phyloP scores from a whole-genome alignment of 139 green algal species.

The Pseudopediastrum boryanum region DNA sequence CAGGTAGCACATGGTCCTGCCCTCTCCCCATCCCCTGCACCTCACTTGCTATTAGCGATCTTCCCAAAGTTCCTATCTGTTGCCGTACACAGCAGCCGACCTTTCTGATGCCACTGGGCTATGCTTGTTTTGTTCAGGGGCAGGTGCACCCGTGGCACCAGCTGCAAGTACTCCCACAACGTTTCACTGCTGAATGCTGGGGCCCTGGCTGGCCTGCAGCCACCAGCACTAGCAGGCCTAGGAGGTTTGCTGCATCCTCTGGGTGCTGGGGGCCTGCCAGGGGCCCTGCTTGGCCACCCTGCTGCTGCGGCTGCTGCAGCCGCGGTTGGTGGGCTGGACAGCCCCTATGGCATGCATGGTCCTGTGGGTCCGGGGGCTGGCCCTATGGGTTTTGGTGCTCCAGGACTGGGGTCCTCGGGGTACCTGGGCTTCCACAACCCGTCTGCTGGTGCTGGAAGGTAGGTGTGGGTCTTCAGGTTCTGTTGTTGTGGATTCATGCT shows the following conservation, averaged over 20 bases:
- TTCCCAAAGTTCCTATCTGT: not conserved
- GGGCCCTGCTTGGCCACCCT: not conserved
- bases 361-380: no score
- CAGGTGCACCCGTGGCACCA: slow-evolving; percentile 67
- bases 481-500: no score
- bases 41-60: not conserved
- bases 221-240: not conserved
- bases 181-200: slow-evolving; percentile 48
- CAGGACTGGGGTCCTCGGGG: no score
- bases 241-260: not conserved
- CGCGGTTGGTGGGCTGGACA: not conserved
- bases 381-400: no score
- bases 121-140: slow-evolving; percentile 50
- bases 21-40: not conserved
- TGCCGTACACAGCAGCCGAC: not conserved
- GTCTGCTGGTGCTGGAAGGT: no score
- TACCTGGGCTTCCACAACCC: no score
- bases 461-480: no score
- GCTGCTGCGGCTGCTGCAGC: not conserved
- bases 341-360: not conserved
- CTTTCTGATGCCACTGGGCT: not conserved
- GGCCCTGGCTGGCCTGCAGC: not conserved
- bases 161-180: slow-evolving; percentile 87
- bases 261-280: not conserved
- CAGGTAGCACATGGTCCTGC: not conserved